Base-by-base conservation (phyloP, 2,329 filamentous ascomycete genomes). In the Alternaria gaisen region DNA sequence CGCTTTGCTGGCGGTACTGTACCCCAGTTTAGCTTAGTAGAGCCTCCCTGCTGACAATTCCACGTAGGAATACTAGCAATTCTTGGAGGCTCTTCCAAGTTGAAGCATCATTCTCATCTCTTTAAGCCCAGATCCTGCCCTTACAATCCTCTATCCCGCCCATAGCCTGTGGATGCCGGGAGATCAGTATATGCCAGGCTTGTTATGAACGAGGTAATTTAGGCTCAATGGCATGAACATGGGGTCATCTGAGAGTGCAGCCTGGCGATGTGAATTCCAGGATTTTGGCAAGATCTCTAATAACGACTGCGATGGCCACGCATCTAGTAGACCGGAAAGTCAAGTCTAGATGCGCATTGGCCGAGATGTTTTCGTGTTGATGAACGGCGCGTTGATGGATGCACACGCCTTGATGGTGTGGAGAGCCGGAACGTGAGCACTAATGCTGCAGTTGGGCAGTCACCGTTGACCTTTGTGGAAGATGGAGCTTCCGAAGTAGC, bases 361-460 rank as follows among this genome's bases (percentile, higher is more conserved):
- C 40, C 4, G 12, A 30, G 16, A 52, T n/a, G 14, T 34, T n/a
- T 43, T 18, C 41, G 12, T 28, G 43, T 41, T 22, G 36, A 44
- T 51, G 11, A 11, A 36, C 32, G 22, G 44, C 11, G 12, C 16
- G 22, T 42, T 18, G 16, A 44, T 30, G 57, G 26, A 41, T 50
- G 43, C 22, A 30, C 41, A 20, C 20, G 38, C 40, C 42, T 32
- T 34, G 57, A 32, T 46, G 26, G 42, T 44, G 54, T 53, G 53
- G 57, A 53, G 43, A 60, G 57, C 48, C 53, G 50, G 40, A 20
- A 55, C 5, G 36, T 60, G 58, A 53, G 58, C 58, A 53, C 46
- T 60, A 57, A 32, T 8, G n/a, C 41, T 51, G 47, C 18, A 40
- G 28, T 40, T 34, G 36, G 26, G 41, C 46, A 38, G 42, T 46